Evolutionary conservation across 108 stramenopile genomes (phyloP).

Genomic region (Fragilaria crotonensis): DNA sequence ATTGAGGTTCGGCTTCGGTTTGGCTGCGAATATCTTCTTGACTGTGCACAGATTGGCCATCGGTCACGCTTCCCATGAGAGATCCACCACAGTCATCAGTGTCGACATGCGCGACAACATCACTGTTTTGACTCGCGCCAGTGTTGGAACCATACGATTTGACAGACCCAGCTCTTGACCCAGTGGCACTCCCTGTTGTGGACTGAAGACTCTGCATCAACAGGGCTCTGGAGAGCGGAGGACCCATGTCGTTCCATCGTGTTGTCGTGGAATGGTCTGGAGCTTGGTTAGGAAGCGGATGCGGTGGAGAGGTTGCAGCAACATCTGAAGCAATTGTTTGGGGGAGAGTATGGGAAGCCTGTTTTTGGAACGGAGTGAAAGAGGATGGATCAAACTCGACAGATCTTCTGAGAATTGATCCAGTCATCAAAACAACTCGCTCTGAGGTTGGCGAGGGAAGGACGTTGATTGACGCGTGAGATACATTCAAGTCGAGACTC

Average conservation of each 20-base stretch:
- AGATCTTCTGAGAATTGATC: constrained; percentile 2
- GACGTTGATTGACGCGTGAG: no score
- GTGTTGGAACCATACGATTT: constrained; percentile 28
- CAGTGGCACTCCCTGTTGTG: constrained; percentile 7
- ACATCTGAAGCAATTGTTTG: background rate
- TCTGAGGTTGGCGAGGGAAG: no score
- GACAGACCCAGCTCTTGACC: constrained; percentile 26
- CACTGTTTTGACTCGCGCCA: constrained; percentile 19
- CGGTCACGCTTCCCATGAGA: constrained; percentile 13
- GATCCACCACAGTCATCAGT: constrained; percentile 47
- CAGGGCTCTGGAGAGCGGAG: constrained; percentile 35
- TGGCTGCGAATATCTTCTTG: constrained; percentile 26
- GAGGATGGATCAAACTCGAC: constrained; percentile 5
- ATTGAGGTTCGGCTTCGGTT: background rate
- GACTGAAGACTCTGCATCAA: constrained; percentile 9
- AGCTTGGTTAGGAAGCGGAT: background rate
- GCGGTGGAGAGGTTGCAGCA: background rate
- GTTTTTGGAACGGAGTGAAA: no score
- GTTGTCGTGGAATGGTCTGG: background rate
- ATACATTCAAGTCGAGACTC: no score
- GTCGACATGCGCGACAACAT: constrained; percentile 44
- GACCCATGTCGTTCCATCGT: constrained; percentile 44
- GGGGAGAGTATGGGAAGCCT: no score
- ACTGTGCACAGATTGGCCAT: constrained; percentile 25
- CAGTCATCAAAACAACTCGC: background rate